Base-by-base conservation (phyloP, 1,284 basidiomycete species). In the Puccinia polysora region DNA sequence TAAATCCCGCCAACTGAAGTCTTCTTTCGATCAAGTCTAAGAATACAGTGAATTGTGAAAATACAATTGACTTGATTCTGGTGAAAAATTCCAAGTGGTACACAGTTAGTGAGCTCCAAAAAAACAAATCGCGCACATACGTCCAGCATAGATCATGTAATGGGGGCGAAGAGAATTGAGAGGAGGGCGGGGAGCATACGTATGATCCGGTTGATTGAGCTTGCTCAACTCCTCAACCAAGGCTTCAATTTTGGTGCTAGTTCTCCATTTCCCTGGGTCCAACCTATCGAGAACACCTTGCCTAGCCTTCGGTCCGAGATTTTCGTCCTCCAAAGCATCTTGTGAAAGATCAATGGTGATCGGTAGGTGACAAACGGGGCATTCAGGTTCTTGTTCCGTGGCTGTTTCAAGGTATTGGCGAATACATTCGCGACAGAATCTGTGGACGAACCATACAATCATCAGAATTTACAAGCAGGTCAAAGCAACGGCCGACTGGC, bases 171-270 rank as follows among this genome's bases (percentile, higher is more conserved):
- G n/a, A 34, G 45, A 34, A 40, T 14, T 3, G 18, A 36, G 32
- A 4, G 5, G 36, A 63, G 40, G 40, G 40, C 40, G n/a, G n/a
- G 50, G 23, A n/a, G 10, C 70, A 32, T 58, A 72, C 70, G 70
- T 53, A 40, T 72, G 70, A 58, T 72, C 70, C n/a, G 62, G 45
- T 43, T 65, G 50, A 50, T 72, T 72, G 18, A 72, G 59, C 58
- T 72, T 72, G 28, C 62, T 65, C 12, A 72, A 36, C 40, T 72
- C 70, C 49, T 72, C 70, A 7, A 72, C 70, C 14, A 99, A 84
- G 1, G 96, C 95, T 79, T 99, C 96, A 65, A 98, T 92, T 83
- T 98, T 99, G 10, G 93, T 89, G 40, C 91, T 94, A 3, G 92
- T 96, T 52, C 91, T 86, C 92, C 93, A 97, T 74, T 87, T 84